These are phyloP conservation scores for Annona cherimola DNA, from an alignment of 164 flowering plant genomes.

Conservation along the genomic window DNA sequence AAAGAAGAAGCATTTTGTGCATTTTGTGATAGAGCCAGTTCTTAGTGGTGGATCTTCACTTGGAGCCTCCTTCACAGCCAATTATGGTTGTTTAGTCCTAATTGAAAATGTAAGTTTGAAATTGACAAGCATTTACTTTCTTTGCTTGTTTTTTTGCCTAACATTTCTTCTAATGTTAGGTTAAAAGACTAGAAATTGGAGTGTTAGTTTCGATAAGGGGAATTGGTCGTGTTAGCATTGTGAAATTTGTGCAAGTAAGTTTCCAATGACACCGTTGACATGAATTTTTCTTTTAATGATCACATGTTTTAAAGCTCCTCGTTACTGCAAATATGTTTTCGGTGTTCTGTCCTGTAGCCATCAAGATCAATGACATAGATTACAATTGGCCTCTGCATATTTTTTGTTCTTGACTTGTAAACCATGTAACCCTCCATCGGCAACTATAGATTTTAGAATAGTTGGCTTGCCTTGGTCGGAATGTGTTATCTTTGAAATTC, in stretches of 20 bases:
- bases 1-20: slow-evolving; percentile 57
- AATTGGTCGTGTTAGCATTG: slow-evolving; percentile 54
- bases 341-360: not conserved
- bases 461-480: too few species aligned
- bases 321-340: not conserved
- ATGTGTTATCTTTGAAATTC: too few species aligned
- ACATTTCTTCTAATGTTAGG: slow-evolving; percentile 25
- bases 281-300: not conserved
- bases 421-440: too few species aligned
- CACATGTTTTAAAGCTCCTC: not conserved
- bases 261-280: not conserved
- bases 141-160: not conserved
- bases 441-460: too few species aligned
- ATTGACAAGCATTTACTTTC: not conserved
- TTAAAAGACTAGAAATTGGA: slow-evolving; percentile 56
- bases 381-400: too few species aligned
- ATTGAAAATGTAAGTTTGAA: slow-evolving; percentile 50
- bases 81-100: slow-evolving; percentile 53
- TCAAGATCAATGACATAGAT: not conserved
- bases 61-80: slow-evolving; percentile 59
- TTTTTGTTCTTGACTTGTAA: too few species aligned
- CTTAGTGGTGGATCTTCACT: slow-evolving; percentile 21
- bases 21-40: slow-evolving; percentile 64
- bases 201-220: slow-evolving; percentile 65
- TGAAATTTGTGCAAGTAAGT: slow-evolving; percentile 38